phyloP scores from a whole-genome alignment of 352 stramenopile species.

The Phytophthora meadii region DNA sequence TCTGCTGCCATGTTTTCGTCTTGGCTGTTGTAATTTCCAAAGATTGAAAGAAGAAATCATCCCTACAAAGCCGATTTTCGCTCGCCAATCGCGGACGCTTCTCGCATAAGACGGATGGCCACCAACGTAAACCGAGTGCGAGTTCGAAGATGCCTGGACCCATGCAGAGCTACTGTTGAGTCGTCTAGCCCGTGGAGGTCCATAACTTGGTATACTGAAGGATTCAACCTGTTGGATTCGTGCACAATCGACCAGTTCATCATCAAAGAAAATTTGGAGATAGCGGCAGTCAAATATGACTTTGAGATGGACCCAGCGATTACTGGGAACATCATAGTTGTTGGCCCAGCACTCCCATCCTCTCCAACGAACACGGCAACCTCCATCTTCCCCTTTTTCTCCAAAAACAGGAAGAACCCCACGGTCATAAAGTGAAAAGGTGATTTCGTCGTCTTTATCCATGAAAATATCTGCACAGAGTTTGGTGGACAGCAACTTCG shows the following conservation, averaged over 20 bases:
- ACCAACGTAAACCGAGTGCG: slow-evolving; percentile 60
- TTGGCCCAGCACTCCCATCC: slow-evolving; percentile 56
- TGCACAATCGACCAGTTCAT: slow-evolving; percentile 54
- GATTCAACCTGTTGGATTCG: slow-evolving; percentile 18
- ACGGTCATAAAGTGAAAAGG: slow-evolving; percentile 64
- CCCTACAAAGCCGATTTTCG: slow-evolving; percentile 59
- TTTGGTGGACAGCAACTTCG: slow-evolving; percentile 57
- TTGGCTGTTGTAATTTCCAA: slow-evolving; percentile 17
- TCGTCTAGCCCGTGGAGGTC: slow-evolving; percentile 15
- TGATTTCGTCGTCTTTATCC: slow-evolving; percentile 20
- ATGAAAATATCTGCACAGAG: slow-evolving; percentile 21
- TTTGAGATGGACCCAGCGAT: slow-evolving; percentile 56
- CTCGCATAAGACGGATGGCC: slow-evolving; percentile 57
- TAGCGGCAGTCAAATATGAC: slow-evolving; percentile 60
- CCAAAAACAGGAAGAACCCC: slow-evolving; percentile 26
- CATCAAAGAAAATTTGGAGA: slow-evolving; percentile 57
- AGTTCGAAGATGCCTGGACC: slow-evolving; percentile 31
- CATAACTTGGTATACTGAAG: background rate
- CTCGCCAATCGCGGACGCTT: slow-evolving; percentile 58
- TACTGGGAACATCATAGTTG: slow-evolving; percentile 57
- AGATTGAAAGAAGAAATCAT: slow-evolving; percentile 44
- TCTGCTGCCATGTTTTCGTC: background rate
- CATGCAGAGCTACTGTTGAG: slow-evolving; percentile 20
- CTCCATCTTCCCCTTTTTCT: slow-evolving; percentile 26
- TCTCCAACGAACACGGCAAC: slow-evolving; percentile 55